Conservation (phyloP, 1,139 yeast species). For the Protomyces pachydermus region DNA sequence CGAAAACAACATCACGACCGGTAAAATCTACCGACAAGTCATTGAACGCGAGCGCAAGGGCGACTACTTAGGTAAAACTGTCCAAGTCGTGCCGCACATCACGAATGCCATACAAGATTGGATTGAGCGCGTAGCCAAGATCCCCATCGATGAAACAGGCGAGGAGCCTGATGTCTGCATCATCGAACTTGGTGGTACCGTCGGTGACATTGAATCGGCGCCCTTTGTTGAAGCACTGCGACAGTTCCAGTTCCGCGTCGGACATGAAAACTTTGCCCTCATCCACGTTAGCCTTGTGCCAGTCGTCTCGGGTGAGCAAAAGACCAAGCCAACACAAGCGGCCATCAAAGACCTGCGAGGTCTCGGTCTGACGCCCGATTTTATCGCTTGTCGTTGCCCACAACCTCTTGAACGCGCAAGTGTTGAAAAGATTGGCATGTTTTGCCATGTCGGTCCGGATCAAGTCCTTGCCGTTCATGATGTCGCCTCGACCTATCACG, state of each 20-base stretch:
- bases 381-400: conserved; percentile 96
- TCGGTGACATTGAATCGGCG: conserved; percentile 97
- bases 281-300: conserved; percentile 96
- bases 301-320: conserved; percentile 96
- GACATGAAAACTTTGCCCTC: conserved; percentile 85
- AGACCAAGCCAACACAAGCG: conserved; percentile 98
- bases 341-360: conserved; percentile 96
- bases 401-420: conserved; percentile 75
- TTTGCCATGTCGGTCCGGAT: conserved; percentile 96
- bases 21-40: conserved; percentile 90
- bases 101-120: conserved; percentile 97
- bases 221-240: conserved; percentile 98
- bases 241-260: conserved; percentile 97
- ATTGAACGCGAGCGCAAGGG: conserved; percentile 94
- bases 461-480: conserved; percentile 97
- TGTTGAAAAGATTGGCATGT: conserved; percentile 93
- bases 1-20: conserved; percentile 96
- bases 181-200: conserved; percentile 97
- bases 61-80: conserved; percentile 97
- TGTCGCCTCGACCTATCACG: conserved; percentile 95
- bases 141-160: conserved; percentile 91
- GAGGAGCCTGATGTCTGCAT: conserved; percentile 87
- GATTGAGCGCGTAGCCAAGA: conserved; percentile 86
- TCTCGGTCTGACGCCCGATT: conserved; percentile 88
- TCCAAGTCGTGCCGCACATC: conserved; percentile 96